Evolutionary conservation across 305 asterid genomes (phyloP).

Genomic region (Fraxinus nigra): DNA sequence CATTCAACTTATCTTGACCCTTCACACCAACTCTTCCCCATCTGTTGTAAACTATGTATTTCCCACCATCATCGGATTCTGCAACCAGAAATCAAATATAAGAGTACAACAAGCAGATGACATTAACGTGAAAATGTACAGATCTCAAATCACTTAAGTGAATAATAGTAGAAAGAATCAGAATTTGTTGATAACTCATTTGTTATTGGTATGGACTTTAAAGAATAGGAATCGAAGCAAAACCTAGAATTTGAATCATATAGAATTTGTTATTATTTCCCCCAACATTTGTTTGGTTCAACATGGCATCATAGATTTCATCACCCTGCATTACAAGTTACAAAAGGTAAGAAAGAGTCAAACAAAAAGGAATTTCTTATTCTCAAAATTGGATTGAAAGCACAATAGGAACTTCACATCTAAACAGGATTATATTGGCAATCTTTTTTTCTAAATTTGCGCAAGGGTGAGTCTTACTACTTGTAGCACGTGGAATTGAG

Average conservation of each 20-base stretch:
- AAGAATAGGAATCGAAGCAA: conserved; percentile 26
- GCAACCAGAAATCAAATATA: conserved; percentile 30
- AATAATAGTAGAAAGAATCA: not conserved
- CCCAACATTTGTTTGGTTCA: conserved; percentile 90
- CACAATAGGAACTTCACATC: not conserved
- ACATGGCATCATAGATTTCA: conserved; percentile 80
- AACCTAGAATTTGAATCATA: conserved; percentile 81
- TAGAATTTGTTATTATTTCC: conserved; percentile 86
- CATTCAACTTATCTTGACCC: conserved; percentile 71
- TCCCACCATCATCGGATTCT: conserved; percentile 82
- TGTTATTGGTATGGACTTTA: not conserved
- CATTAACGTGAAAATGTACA: not conserved
- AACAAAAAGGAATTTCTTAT: not conserved
- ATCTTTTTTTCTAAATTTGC: not conserved
- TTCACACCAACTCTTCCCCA: conserved; percentile 97
- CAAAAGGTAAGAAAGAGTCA: not conserved
- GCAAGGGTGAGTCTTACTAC: conserved; percentile 37
- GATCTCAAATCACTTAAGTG: not conserved
- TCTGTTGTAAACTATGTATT: conserved; percentile 66
- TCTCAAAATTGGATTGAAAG: not conserved
- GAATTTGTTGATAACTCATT: not conserved
- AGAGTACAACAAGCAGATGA: not conserved
- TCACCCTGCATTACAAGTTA: conserved; percentile 50
- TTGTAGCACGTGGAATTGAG: conserved; percentile 77
- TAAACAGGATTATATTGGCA: not conserved